A percentile compares a stretch with the other conserved stretches of the same genome.
Evolutionary conservation across 2,329 filamentous ascomycete genomes (phyloP).

Genomic region (Bipolaris oryzae): DNA sequence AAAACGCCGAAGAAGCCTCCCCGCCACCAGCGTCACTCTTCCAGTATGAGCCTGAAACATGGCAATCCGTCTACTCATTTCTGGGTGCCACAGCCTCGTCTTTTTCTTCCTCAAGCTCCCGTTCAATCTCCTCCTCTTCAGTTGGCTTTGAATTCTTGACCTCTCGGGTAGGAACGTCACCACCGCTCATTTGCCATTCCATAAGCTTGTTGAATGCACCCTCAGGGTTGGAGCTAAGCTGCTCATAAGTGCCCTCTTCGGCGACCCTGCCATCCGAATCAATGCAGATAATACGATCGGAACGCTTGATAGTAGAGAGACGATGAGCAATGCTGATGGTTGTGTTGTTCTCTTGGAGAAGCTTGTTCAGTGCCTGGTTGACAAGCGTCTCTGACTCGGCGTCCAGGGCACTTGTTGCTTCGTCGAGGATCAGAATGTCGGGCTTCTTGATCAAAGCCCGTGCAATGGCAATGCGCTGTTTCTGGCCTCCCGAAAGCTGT

Average conservation of each 20-base stretch:
- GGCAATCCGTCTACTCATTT: conserved; percentile 16
- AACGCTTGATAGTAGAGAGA: conserved; percentile 93
- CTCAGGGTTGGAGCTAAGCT: conserved; percentile 72
- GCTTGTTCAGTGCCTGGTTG: conserved; percentile 81
- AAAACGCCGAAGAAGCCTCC: neutral
- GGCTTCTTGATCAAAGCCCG: conserved; percentile 93
- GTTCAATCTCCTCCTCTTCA: conserved; percentile 59
- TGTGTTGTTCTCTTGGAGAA: conserved; percentile 87
- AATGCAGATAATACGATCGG: conserved; percentile 92
- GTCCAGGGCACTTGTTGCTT: conserved; percentile 92
- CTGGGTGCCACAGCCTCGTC: conserved; percentile 42
- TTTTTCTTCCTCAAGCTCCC: conserved; percentile 46
- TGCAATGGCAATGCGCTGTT: conserved; percentile 96
- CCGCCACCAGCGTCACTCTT: neutral
- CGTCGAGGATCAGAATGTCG: conserved; percentile 94
- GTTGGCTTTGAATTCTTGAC: conserved; percentile 45
- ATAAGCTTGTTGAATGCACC: conserved; percentile 95
- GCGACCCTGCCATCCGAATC: conserved; percentile 85
- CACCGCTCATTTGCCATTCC: conserved; percentile 97
- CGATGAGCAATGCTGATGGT: conserved; percentile 98
- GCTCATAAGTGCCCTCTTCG: conserved; percentile 82
- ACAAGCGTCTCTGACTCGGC: conserved; percentile 97
- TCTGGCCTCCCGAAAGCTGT: conserved; percentile 93
- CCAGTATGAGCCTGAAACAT: neutral
- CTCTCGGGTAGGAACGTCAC: conserved; percentile 57